Percentiles rank a stretch among this genome's conserved stretches.
Evolutionary conservation across 768 basidiomycete species (phyloP).

Genomic region (Xanthoconium purpureum): DNA sequence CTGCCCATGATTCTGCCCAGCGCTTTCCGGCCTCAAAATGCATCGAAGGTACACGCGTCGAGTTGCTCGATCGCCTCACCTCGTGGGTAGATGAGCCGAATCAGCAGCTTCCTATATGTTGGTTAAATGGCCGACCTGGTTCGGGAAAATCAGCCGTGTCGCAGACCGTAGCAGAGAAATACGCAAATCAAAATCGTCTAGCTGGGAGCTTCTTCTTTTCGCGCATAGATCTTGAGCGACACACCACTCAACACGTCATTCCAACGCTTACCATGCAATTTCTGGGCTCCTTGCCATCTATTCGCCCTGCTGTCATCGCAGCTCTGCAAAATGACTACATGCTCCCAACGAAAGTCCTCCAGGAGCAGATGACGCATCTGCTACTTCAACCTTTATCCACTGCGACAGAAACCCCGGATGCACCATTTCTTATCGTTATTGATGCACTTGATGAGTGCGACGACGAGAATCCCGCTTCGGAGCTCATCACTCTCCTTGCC

Average conservation of each 20-base stretch:
- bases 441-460: constrained; percentile 30
- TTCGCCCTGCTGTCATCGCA: constrained; percentile 19
- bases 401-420: constrained; percentile 2
- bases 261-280: constrained; percentile 35
- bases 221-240: constrained; percentile 24
- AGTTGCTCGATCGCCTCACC: constrained; percentile 14
- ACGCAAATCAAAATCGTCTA: constrained; percentile 17
- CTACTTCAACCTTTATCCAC: constrained; percentile 19
- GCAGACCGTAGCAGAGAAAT: constrained; percentile 32
- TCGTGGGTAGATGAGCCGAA: constrained; percentile 15
- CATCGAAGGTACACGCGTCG: constrained; percentile 22
- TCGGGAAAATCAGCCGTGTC: constrained; percentile 30
- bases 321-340: constrained; percentile 27
- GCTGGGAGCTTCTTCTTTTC: constrained; percentile 39
- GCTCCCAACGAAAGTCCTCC: constrained; percentile 27
- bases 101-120: constrained; percentile 17
- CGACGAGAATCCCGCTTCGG: constrained; percentile 23
- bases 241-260: constrained; percentile 23
- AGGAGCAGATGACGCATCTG: constrained; percentile 29
- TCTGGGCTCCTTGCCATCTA: constrained; percentile 16
- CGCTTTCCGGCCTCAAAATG: constrained; percentile 21
- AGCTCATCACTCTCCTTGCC: constrained; percentile 23
- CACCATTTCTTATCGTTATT: constrained; percentile 20
- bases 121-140: constrained; percentile 27
- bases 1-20: constrained; percentile 19